phyloP scores from a whole-genome alignment of 129 eudicot species.

The Centrapalus pauciflorus region DNA sequence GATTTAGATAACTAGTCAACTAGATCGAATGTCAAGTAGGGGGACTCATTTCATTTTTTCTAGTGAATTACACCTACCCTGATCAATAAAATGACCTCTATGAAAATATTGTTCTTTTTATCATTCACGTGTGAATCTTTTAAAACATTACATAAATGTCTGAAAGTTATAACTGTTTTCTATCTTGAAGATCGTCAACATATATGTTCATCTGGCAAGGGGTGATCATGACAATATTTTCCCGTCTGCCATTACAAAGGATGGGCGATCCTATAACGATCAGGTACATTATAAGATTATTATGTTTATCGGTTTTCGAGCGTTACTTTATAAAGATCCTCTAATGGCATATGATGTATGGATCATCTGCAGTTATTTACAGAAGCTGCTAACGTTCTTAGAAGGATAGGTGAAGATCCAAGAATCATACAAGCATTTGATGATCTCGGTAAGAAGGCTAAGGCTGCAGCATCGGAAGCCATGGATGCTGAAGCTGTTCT shows the following conservation, averaged over 20 bases:
- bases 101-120: background rate
- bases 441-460: slow-evolving; percentile 76
- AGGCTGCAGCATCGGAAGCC: slow-evolving; percentile 88
- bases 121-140: background rate
- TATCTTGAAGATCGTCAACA: slow-evolving; percentile 68
- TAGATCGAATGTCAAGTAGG: too few relatives aligned
- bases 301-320: too few relatives aligned
- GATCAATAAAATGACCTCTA: background rate
- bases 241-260: slow-evolving; percentile 83
- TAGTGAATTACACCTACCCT: background rate
- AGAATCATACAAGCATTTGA: slow-evolving; percentile 70
- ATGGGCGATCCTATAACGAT: slow-evolving; percentile 94
- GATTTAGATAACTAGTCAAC: too few relatives aligned
- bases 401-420: slow-evolving; percentile 76
- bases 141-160: background rate
- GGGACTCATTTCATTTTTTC: background rate
- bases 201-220: slow-evolving; percentile 84
- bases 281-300: slow-evolving; percentile 50
- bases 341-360: background rate
- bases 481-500: slow-evolving; percentile 91
- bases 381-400: slow-evolving; percentile 79
- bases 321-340: background rate
- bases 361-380: slow-evolving; percentile 60
- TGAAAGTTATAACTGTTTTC: background rate
- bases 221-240: slow-evolving; percentile 79